Base-by-base conservation (phyloP, 192 early-diverging fungal genomes). In the Gorgonomyces haynaldii region DNA sequence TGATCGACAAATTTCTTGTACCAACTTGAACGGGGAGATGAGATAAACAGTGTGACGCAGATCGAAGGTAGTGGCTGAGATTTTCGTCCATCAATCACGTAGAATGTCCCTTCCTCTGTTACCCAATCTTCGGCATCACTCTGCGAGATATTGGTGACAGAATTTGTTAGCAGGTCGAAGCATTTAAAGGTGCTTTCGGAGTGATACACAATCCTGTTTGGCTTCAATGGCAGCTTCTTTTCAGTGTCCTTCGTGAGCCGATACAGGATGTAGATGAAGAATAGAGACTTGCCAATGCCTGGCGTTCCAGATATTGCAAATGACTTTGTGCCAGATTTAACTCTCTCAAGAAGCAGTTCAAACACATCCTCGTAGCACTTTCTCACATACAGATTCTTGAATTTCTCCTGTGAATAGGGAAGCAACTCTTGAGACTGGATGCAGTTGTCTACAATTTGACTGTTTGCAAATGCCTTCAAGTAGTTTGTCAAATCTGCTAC, bases 291-390 rank as follows among this genome's bases (percentile, higher is more conserved):
- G 41, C 54, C 54, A 22, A 56, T 39, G 23, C 54, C 54, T 9
- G 54, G 50, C 20, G 54, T 56, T 34, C 54, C 54, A 57, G 46
- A 56, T 37, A 56, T 56, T 35, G 51, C 54, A 53, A 56, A 56
- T 17, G 32, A 56, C 29, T 53, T 27, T n/a, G 20, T 30, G 10
- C 48, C 48, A 23, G 19, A 2, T 20, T 38, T 25, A 38, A 56
- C 26, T 23, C 10, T 6, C 1, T 40, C 17, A 26, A 56, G 19
- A 0, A 56, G 52, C 28, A 56, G 52, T 13, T 42, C 16, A 56
- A 56, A 56, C 3, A 56, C 54, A 53, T 56, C 43, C 27, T 56
- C 19, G 27, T 56, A 56, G 54, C 54, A 56, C 49, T 54, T 53
- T 56, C 54, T 42, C 16, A 56, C 48, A 16, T 37, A 56, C 0